Percentiles rank a stretch among this genome's conserved stretches.
These are phyloP conservation scores for Peltaster fructicola DNA, from an alignment of 2,329 filamentous ascomycete genomes.

Conservation along the genomic window DNA sequence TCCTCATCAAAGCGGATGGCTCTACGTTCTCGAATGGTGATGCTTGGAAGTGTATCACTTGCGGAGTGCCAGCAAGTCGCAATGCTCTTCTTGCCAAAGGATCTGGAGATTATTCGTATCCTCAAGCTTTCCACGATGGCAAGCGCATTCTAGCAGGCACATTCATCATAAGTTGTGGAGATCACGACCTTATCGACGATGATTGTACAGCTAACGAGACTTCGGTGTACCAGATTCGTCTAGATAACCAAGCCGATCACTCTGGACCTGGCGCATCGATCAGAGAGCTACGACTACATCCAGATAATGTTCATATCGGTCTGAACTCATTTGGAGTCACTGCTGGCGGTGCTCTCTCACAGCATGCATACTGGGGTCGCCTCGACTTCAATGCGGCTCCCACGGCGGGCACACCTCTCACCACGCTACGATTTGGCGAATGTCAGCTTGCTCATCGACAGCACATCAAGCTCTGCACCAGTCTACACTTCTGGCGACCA, in stretches of 20 bases:
- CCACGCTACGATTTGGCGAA: conserved; percentile 25
- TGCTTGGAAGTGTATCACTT: conserved; percentile 31
- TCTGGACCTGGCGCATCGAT: conserved; percentile 17
- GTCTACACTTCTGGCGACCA: conserved; percentile 13
- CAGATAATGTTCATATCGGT: conserved; percentile 27
- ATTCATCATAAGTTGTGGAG: conserved; percentile 22
- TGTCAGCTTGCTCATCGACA: conserved; percentile 20
- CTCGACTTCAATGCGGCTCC: conserved; percentile 25
- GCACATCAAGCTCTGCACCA: conserved; percentile 7
- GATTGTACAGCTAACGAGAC: conserved; percentile 22
- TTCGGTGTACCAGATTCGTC: conserved; percentile 26
- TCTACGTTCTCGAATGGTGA: conserved; percentile 27
- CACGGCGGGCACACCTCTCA: conserved; percentile 13
- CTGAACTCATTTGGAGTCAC: conserved; percentile 22
- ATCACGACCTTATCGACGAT: conserved; percentile 17
- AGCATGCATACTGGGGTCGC: conserved; percentile 20
- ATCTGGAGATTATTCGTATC: conserved; percentile 20
- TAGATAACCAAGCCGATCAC: conserved; percentile 19
- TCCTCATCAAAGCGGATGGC: conserved; percentile 27
- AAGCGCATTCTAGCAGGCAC: conserved; percentile 19
- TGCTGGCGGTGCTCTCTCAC: conserved; percentile 10
- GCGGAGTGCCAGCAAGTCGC: conserved; percentile 21
- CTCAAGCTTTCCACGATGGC: conserved; percentile 26
- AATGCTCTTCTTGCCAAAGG: conserved; percentile 14
- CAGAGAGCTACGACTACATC: conserved; percentile 29